Base-by-base conservation (phyloP, 768 basidiomycete species). In the Leccinellum albellum region DNA sequence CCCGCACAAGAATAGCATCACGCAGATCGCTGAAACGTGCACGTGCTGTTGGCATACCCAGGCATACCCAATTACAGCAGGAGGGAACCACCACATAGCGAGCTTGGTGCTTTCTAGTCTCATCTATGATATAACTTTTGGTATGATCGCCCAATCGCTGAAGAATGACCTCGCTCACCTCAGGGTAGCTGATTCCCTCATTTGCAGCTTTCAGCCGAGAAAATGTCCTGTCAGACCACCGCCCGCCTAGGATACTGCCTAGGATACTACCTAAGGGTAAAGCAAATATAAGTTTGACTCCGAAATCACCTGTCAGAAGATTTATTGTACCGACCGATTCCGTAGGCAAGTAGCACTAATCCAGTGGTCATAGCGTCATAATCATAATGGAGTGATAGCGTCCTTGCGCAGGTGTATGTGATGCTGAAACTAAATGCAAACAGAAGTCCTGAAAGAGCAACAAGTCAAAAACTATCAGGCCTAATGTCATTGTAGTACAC, bases 291-390 rank as follows among this genome's bases (percentile, higher is more conserved):
- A 0, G 20, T 24, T 21, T 32, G 9, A 54, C 20, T 42, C 21
- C 13, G 4, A 46, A 0, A 12, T 24, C 26, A 3, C 1, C 23
- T 15, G 8, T 13, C 21, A n/a, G n/a, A 37, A 10, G 6, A n/a
- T 2, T 4, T 7, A 20, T 6, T 35, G 6, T 49, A 65, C 79
- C 26, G 37, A 84, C 88, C 88, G 3, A 82, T 63, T 33, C 93
- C 93, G 66, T 82, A 92, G 0, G 88, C 70, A 13, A 97, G 80
- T 1, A 93, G 77, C 6, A 93, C 84, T 20, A 94, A 71, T 8
- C 94, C 94, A 45, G 88, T 87, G 48, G 81, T 77, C 28, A 97
- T 74, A 1, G 93, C 78, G 54, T 83, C 75, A 68, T 87, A 94
- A 31, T 78, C 64, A 63, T 95, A 96, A 13, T 78, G 68, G 9